Percentiles rank a stretch among this genome's conserved stretches.
Conservation (phyloP, 164 flowering plant species). For the Cinnamomum chago region DNA sequence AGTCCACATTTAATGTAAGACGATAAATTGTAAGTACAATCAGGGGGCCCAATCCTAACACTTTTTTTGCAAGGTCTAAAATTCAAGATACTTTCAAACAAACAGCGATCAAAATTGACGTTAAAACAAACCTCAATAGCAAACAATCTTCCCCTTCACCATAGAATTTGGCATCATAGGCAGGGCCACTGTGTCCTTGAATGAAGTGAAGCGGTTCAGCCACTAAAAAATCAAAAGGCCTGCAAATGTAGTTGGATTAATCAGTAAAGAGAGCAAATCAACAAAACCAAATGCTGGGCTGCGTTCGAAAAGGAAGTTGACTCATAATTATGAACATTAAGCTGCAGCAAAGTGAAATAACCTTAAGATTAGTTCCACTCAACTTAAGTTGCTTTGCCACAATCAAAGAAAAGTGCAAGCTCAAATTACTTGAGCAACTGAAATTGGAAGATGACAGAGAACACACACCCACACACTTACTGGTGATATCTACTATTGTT, state of each 20-base stretch:
- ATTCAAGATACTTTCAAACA: not conserved
- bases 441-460: no score
- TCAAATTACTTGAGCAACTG: no score
- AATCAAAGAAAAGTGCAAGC: no score
- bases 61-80: not conserved
- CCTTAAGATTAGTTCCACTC: not conserved
- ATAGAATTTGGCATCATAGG: slow-evolving; percentile 86
- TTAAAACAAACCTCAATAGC: slow-evolving; percentile 21
- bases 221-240: slow-evolving; percentile 30
- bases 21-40: no score
- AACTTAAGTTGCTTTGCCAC: not conserved
- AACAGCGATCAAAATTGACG: not conserved
- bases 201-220: slow-evolving; percentile 60
- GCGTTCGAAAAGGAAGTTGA: not conserved
- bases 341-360: not conserved
- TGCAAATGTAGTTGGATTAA: slow-evolving; percentile 7
- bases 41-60: no score
- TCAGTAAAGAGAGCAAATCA: not conserved
- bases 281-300: not conserved
- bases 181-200: slow-evolving; percentile 84
- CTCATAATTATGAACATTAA: not conserved
- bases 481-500: no score
- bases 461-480: no score
- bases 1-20: no score
- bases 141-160: slow-evolving; percentile 60